Evolutionary conservation across 176 grass and related monocot genomes (phyloP).

Genomic region (Ananas comosus): DNA sequence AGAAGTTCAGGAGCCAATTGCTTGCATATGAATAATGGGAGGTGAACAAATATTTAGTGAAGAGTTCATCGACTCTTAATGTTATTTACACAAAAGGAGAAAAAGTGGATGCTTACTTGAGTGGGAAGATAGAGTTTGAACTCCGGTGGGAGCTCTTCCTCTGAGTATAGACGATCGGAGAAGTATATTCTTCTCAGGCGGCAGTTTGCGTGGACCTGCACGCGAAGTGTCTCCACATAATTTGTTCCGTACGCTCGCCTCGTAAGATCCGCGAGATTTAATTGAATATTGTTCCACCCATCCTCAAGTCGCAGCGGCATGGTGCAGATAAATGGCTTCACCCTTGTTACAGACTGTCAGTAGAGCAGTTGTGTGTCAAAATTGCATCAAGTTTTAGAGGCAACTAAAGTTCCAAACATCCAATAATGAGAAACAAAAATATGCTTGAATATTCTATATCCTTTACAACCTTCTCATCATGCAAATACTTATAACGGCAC

Average conservation of each 20-base stretch:
- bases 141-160: conserved; percentile 84
- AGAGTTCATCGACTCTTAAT: background rate
- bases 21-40: too few species aligned
- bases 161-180: conserved; percentile 76
- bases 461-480: too few species aligned
- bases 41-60: too few species aligned
- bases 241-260: conserved; percentile 83
- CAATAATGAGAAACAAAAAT: too few species aligned
- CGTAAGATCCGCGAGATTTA: conserved; percentile 75
- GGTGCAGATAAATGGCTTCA: conserved; percentile 91
- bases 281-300: conserved; percentile 87
- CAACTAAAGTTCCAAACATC: too few species aligned
- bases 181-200: conserved; percentile 79
- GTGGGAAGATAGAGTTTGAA: conserved; percentile 93
- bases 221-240: conserved; percentile 74
- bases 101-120: conserved; percentile 37
- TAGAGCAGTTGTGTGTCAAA: background rate
- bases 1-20: too few species aligned
- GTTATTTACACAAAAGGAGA: background rate
- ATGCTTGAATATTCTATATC: too few species aligned
- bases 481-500: too few species aligned
- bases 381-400: too few species aligned
- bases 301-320: conserved; percentile 79
- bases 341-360: conserved; percentile 60
- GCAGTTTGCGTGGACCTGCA: conserved; percentile 94